Evolutionary conservation across 495 filamentous ascomycete species (phyloP).

Genomic region (Cairneyella variabilis): DNA sequence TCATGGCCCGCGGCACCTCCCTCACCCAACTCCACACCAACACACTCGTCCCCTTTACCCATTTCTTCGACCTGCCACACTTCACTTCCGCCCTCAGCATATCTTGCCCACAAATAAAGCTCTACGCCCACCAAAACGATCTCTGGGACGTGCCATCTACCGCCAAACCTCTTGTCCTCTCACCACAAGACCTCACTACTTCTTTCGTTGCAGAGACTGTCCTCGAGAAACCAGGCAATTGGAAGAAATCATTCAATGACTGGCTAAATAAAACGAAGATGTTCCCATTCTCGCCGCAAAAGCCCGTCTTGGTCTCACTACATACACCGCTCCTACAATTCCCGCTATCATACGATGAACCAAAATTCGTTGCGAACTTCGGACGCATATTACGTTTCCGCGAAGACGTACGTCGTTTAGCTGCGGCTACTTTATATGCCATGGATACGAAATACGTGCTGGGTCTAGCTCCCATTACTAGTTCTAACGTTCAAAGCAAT

Average conservation of each 20-base stretch:
- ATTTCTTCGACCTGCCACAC: slow-evolving; percentile 44
- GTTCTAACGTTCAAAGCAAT: too few species aligned
- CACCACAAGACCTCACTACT: neutral
- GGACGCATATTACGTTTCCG: slow-evolving; percentile 29
- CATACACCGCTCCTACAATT: slow-evolving; percentile 36
- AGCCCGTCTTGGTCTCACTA: slow-evolving; percentile 27
- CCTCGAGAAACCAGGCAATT: slow-evolving; percentile 17
- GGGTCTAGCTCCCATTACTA: too few species aligned
- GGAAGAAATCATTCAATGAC: slow-evolving; percentile 16
- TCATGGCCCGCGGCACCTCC: slow-evolving; percentile 35
- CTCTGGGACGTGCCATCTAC: slow-evolving; percentile 5
- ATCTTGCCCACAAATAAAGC: slow-evolving; percentile 36
- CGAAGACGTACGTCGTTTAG: slow-evolving; percentile 27
- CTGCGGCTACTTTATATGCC: slow-evolving; percentile 30
- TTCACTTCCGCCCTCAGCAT: slow-evolving; percentile 32
- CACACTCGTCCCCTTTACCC: slow-evolving; percentile 26
- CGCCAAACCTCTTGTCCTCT: neutral
- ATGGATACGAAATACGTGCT: too few species aligned
- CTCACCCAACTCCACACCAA: slow-evolving; percentile 16
- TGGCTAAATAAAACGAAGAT: slow-evolving; percentile 14
- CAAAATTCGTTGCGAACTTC: slow-evolving; percentile 26
- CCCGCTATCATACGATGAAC: slow-evolving; percentile 27
- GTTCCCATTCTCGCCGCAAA: neutral
- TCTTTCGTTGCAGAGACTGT: slow-evolving; percentile 14
- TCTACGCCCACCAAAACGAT: slow-evolving; percentile 15